Conservation (phyloP, 306 rosid species). For the Senna siamea region DNA sequence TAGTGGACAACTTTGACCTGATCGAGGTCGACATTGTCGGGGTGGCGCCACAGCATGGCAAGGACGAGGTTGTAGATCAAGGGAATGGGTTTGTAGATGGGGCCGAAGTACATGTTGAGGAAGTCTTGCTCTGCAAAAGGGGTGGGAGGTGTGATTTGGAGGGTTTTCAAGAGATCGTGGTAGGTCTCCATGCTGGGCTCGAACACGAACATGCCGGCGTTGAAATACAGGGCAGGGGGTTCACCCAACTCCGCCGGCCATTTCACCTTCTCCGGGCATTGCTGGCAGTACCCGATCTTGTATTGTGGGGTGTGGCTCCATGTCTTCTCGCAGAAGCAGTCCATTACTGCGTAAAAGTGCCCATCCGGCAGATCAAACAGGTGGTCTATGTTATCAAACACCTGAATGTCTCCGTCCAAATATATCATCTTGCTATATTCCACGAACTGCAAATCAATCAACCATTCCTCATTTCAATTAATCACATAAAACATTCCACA, state of each 20-base stretch:
- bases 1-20: constrained; percentile 74
- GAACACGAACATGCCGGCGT: constrained; percentile 81
- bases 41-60: constrained; percentile 90
- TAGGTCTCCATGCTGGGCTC: constrained; percentile 59
- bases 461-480: no score
- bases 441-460: constrained; percentile 62
- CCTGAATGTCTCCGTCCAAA: constrained; percentile 80
- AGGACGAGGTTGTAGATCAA: constrained; percentile 61
- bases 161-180: constrained; percentile 48
- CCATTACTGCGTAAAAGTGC: constrained; percentile 70
- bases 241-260: constrained; percentile 65
- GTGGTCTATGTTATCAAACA: constrained; percentile 69
- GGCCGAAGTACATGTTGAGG: constrained; percentile 66
- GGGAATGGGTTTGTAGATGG: constrained; percentile 63
- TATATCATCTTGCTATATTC: constrained; percentile 77
- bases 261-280: constrained; percentile 60
- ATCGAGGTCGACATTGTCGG: constrained; percentile 58
- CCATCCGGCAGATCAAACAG: constrained; percentile 64
- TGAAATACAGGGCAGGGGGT: constrained; percentile 74
- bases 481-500: no score
- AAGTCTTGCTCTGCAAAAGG: constrained; percentile 85
- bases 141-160: constrained; percentile 60
- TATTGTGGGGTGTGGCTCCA: constrained; percentile 78
- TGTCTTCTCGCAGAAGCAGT: constrained; percentile 84
- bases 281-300: constrained; percentile 75